phyloP scores from a whole-genome alignment of 108 stramenopile species.

The Aurantiochytrium sp. region DNA sequence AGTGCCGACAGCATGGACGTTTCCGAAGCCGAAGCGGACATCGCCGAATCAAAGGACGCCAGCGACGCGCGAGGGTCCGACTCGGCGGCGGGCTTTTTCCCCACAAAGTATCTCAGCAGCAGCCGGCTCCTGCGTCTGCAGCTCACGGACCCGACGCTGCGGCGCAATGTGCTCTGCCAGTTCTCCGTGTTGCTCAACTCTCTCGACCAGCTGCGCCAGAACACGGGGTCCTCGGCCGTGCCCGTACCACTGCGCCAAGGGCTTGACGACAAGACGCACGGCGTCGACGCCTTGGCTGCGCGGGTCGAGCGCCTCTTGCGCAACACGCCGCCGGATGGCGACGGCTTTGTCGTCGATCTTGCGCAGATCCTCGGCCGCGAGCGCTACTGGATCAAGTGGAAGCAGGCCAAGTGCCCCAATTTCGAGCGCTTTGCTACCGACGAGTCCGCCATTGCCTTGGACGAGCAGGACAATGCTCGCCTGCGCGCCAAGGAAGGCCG shows the following conservation, averaged over 20 bases:
- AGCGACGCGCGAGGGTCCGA: slow-evolving; percentile 25
- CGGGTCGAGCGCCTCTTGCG: slow-evolving; percentile 37
- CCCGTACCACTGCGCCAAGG: slow-evolving; percentile 25
- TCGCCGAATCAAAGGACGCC: background rate
- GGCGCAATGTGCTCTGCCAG: slow-evolving; percentile 39
- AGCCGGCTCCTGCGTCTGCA: slow-evolving; percentile 49
- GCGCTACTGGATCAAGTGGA: slow-evolving; percentile 46
- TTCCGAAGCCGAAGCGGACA: background rate
- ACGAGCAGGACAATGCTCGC: background rate
- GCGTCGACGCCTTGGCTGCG: slow-evolving; percentile 22
- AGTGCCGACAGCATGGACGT: background rate
- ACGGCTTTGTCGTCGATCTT: slow-evolving; percentile 41
- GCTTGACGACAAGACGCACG: slow-evolving; percentile 36
- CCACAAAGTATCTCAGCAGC: slow-evolving; percentile 51
- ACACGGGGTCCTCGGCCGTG: slow-evolving; percentile 17
- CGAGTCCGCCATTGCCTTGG: background rate
- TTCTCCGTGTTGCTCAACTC: background rate
- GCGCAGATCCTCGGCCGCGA: slow-evolving; percentile 38
- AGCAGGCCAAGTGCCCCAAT: slow-evolving; percentile 36
- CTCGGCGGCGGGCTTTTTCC: no score
- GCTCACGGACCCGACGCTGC: slow-evolving; percentile 43
- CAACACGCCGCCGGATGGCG: slow-evolving; percentile 44
- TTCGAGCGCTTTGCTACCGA: background rate
- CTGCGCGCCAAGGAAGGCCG: background rate
- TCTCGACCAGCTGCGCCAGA: background rate